Evolutionary conservation across 257 asterid genomes (phyloP), one percentile per base, ranked within the genome.

Genomic region (Salvia splendens): DNA sequence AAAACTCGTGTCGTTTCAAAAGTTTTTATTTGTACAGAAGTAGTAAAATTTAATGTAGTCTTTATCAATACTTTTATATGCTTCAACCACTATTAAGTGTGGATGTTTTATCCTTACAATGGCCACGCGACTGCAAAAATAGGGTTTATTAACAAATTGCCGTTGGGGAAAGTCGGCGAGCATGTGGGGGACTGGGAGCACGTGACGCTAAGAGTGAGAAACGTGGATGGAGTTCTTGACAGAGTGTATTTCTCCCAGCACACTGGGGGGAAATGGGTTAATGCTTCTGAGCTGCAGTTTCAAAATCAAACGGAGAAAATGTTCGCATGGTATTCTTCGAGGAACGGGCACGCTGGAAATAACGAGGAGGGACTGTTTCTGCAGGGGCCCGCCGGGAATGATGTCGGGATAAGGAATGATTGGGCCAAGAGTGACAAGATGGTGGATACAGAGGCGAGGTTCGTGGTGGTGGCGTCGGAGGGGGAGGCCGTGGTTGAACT

Each of bases 161-260:
- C 89, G 12, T 20, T 93, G 14, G 95, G 97, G 73, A 78, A 50
- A 16, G 80, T 85, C 5, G 99, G 99, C 20, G 88, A 90, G 64
- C 99, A 93, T 43, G 83, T 88, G 61, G 95, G 97, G 41, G 99
- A 90, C 30, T 93, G 97, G 99, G 99, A 90, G 64, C 99, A 93
- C 57, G 50, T 93, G 63, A 93, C 99, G 0, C 70, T 93, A 5
- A 74, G 99, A 51, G 79, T 93, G 70, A 93, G 95, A 80, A 90
- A 93, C 28, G 85, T 93, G 12, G 78, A 86, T 54, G 99, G 97
- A 30, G 58, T 75, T 3, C 74, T 93, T 3, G 9, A 84, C 77
- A 80, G 14, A 45, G 90, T 83, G 3, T 93, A 78, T 52, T 79
- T 85, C 64, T 79, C 95, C 4, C 73, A 84, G 61, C 99, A 93